Evolutionary conservation across 2,329 filamentous ascomycete genomes (phyloP), one percentile per base, ranked within the genome.

Genomic region (Malbranchea zuffiana): DNA sequence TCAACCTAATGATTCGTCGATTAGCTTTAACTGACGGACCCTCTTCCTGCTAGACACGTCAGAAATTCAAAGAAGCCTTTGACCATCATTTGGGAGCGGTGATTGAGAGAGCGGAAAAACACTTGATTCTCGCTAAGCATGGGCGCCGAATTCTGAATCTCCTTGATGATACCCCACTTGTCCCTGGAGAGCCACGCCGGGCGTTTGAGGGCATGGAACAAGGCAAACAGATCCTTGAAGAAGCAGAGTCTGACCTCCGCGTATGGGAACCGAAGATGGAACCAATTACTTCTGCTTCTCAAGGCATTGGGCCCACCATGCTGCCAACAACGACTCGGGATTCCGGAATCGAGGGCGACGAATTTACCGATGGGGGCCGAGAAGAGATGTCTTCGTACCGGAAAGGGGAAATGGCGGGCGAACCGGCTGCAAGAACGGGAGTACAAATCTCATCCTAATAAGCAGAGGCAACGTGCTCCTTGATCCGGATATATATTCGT

Each of bases 61-160:
- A 90, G 62, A 96, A 95, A 65, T 72, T 98, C 63, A 95, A 93
- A 65, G 84, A 95, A 62, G 84, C 90, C 16, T 96, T 88, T 56
- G 83, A 87, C 47, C 62, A 82, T 42, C 86, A 96, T 57, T 83
- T 94, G 46, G 75, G 82, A 11, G 86, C 87, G 41, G 83, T 86
- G 13, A 93, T 98, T 50, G 90, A 98, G 68, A 82, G 88, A 20
- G 86, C 86, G 16, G 90, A 96, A 68, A 96, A 96, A 67, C 90
- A 98, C 59, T 82, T 88, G 51, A 83, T 98, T 42, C 74, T 98
- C 11, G 88, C 90, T 40, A 83, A 82, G 52, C 87, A 96, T 56
- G 88, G 86, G 13, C 81, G 85, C 37, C 78, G 85, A 28, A 73
- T 98, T 23, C 61, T 98, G 39, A 78, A 81, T 49, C 73, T 93